Evolutionary conservation across 2,329 filamentous ascomycete species (phyloP), one percentile per base, ranked within the genome.

Genomic region (Endocalyx cinctus): DNA sequence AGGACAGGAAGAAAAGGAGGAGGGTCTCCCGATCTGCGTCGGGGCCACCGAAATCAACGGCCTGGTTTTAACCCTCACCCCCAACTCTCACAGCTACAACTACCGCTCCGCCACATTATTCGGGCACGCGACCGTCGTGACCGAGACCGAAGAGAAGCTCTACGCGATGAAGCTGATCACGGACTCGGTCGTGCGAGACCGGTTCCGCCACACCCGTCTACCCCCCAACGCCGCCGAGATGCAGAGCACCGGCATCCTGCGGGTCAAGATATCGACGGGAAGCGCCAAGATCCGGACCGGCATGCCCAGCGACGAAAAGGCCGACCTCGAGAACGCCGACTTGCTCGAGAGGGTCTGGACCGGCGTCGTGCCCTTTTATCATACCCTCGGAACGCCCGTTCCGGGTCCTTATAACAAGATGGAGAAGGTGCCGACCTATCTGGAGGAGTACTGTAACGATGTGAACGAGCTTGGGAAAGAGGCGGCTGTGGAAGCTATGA

Each of bases 41-140:
- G 73, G 82, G 15, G 84, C 84, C 2, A 84, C 79, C 28, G 79
- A 83, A 53, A 63, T 94, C 25, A 86, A 94, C 62, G 87, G 87
- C 25, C 67, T 92, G 33, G 79, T 94, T 7, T 75, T 94, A 19
- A 75, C 84, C 14, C 72, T 94, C 11, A 87, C 87, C 0, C 84
- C 87, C 10, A 84, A 86, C 64, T 77, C 75, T 38, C 86, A 94
- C 66, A 85, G 77, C 63, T 89, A 87, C 67, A 90, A 94, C 67
- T 94, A 92, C 64, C 84, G 86, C 42, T 87, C 81, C 25, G 84
- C 84, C 10, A 67, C 87, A 7, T 68, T 92, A 10, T 87, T 90
- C 51, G 88, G 87, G 1, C 75, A 80, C 54, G 87, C 82, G 1
- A 67, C 61, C 7, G 59, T 82, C 2, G 84, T 94, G 6, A 74